Percentiles rank a stretch among this genome's conserved stretches.
Evolutionary conservation across 306 rosid species (phyloP).

Genomic region (Gastrolobium villosum): DNA sequence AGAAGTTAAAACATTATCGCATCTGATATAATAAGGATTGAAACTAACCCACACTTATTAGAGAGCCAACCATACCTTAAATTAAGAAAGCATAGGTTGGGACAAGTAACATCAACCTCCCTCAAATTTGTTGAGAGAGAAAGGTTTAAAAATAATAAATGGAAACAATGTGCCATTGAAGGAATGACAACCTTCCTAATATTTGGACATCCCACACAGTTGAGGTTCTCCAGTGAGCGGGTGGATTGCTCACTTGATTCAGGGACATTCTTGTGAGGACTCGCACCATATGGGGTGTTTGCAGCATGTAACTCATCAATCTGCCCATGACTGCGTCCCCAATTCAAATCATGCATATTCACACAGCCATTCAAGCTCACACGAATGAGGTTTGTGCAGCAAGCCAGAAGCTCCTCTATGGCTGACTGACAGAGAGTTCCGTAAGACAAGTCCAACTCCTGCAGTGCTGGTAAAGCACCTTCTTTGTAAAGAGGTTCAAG

Average conservation of each 20-base stretch:
- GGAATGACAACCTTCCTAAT: constrained; percentile 85
- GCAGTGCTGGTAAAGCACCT: constrained; percentile 87
- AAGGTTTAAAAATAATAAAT: constrained; percentile 69
- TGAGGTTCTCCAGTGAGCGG: constrained; percentile 84
- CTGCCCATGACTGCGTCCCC: constrained; percentile 63
- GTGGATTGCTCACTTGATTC: constrained; percentile 60
- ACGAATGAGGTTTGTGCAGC: constrained; percentile 80
- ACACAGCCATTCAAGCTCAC: constrained; percentile 94
- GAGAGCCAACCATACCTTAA: constrained; percentile 64
- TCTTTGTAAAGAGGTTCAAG: constrained; percentile 89
- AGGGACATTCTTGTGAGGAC: constrained; percentile 43
- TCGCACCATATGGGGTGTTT: constrained; percentile 40
- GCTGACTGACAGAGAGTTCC: constrained; percentile 85
- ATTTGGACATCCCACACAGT: constrained; percentile 89
- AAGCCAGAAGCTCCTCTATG: constrained; percentile 86
- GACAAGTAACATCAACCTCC: constrained; percentile 81
- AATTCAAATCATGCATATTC: constrained; percentile 87
- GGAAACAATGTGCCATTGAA: constrained; percentile 67
- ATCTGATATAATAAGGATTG: constrained; percentile 25
- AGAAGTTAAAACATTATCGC: constrained; percentile 36
- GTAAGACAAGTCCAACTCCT: constrained; percentile 85
- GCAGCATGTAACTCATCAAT: constrained; percentile 41
- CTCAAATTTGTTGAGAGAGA: constrained; percentile 81
- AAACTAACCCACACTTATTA: background rate
- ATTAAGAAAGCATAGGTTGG: constrained; percentile 74